Base-by-base conservation (phyloP, 345 rosid species). In the Populus nigra region DNA sequence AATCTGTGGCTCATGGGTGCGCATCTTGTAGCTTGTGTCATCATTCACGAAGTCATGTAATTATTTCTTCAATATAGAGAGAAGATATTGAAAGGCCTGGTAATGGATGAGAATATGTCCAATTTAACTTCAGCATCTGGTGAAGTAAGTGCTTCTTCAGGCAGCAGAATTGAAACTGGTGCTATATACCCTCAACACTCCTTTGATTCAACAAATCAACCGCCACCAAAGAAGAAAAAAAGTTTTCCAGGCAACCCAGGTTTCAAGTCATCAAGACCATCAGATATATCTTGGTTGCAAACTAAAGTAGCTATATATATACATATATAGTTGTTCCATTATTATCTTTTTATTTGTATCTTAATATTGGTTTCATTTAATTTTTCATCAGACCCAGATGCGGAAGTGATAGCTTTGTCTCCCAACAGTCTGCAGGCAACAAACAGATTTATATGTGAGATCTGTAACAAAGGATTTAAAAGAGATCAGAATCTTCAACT, bases 401-500 rank as follows among this genome's bases (percentile, higher is more conserved):
- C 93, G 72, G 90, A 88, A 77, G 87, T 87, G 18, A 80, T 88
- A 73, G 88, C 91, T 69, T 77, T 90, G 79, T 87, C 93, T 72
- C 93, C 93, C 39, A 87, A 74, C 74, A 55, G 86, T 29, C 86
- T 90, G 1, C 3, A 84, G 77, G 82, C 89, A 47, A 88, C 86
- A 45, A 87, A 87, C 78, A 82, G 90, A n/a, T 90, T 90, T 61
- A 11, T 84, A 11, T 88, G 93, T 50, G 93, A 89, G 90, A 81
- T 89, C 86, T 89, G 93, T 68, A 85, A 83, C 85, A 90, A 90
- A 77, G 91, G 93, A 75, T 89, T 89, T 63, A 85, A 85, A 39
- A 86, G 93, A 81, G 93, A 89, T 74, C 93, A 89, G 83, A 88
- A 90, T 77, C 91, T 90, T 41, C 93, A 90, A 81, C 93, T 90